Percentiles rank a stretch among this genome's conserved stretches.
These are phyloP conservation scores for Glycyrrhiza uralensis DNA, from an alignment of 306 rosid species.

Conservation along the genomic window DNA sequence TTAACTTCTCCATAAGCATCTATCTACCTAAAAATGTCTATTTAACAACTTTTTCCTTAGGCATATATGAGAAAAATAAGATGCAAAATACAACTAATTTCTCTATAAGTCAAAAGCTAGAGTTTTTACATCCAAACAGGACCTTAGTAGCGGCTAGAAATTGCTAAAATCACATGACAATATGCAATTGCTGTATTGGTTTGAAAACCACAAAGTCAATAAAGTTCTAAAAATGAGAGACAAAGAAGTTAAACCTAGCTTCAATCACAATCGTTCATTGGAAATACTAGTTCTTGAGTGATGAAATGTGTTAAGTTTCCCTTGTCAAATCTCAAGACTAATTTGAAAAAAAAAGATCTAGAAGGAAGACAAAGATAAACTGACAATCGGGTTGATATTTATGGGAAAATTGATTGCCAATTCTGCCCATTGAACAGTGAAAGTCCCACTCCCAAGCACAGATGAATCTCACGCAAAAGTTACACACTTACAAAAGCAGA, in stretches of 20 bases:
- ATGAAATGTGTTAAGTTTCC: background rate
- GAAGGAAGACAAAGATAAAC: background rate
- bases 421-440: background rate
- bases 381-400: background rate
- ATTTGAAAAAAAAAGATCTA: background rate
- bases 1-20: no score
- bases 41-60: no score
- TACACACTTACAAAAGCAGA: background rate
- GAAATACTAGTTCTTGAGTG: background rate
- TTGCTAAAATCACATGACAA: constrained; percentile 12
- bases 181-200: background rate
- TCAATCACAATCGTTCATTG: constrained; percentile 19
- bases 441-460: background rate
- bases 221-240: background rate
- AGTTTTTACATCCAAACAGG: no score
- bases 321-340: constrained; percentile 10
- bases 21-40: no score
- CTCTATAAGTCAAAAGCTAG: no score
- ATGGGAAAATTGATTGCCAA: background rate
- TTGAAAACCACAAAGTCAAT: constrained; percentile 15
- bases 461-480: background rate
- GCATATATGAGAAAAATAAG: no score
- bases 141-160: constrained; percentile 20
- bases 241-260: background rate
- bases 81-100: no score